These are phyloP conservation scores for Ammopiptanthus mongolicus DNA, from an alignment of 306 rosid species.

Conservation along the genomic window DNA sequence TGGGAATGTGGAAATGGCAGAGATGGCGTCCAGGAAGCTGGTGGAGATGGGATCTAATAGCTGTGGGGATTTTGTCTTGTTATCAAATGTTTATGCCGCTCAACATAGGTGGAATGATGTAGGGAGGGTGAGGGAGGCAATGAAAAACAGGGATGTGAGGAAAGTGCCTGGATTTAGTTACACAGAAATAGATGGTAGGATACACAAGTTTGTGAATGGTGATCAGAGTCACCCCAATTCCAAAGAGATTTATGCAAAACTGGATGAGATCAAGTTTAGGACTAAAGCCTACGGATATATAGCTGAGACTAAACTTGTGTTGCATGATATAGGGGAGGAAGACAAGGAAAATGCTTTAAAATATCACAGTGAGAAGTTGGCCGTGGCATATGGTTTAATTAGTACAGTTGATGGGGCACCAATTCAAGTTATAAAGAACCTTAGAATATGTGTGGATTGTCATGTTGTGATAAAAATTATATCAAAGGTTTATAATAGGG, in stretches of 20 bases:
- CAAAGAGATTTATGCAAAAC: conserved; percentile 67
- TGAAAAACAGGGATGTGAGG: conserved; percentile 68
- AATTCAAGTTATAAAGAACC: conserved; percentile 82
- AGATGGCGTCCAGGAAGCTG: conserved; percentile 56
- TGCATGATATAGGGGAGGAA: conserved; percentile 95
- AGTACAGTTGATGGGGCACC: conserved; percentile 59
- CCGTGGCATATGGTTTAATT: conserved; percentile 80
- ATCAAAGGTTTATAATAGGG: conserved; percentile 58
- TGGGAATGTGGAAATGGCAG: conserved; percentile 80
- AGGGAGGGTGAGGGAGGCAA: conserved; percentile 68
- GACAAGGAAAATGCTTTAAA: conserved; percentile 78
- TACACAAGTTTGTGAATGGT: conserved; percentile 70
- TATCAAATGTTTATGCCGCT: conserved; percentile 81
- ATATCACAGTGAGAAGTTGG: conserved; percentile 88
- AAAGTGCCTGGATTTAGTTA: conserved; percentile 81
- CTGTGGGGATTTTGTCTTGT: conserved; percentile 84
- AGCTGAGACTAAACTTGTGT: conserved; percentile 62
- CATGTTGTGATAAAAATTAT: conserved; percentile 68
- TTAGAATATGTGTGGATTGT: conserved; percentile 82
- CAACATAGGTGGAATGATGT: conserved; percentile 80
- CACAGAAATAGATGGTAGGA: conserved; percentile 56
- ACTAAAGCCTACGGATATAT: conserved; percentile 51
- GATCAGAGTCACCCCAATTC: conserved; percentile 57
- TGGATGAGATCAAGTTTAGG: conserved; percentile 75
- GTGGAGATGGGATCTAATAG: conserved; percentile 77